These are phyloP conservation scores for Toxicodendron radicans DNA, from an alignment of 345 rosid species.

Conservation along the genomic window DNA sequence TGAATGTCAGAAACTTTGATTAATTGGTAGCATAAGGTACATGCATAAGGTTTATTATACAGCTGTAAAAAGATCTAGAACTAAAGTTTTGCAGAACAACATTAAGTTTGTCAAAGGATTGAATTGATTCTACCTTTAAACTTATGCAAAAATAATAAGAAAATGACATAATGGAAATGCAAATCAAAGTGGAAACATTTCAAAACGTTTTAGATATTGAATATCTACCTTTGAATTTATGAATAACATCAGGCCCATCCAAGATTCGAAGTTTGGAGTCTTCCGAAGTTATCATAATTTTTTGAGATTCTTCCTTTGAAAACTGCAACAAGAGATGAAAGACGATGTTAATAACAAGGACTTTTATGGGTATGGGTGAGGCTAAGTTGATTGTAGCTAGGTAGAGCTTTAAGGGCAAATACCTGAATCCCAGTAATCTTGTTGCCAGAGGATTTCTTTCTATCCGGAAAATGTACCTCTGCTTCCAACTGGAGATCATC, in stretches of 20 bases:
- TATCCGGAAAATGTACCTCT: constrained; percentile 44
- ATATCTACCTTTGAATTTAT: constrained; percentile 65
- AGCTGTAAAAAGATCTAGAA: neutral
- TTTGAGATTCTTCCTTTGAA: constrained; percentile 46
- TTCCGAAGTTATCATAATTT: constrained; percentile 70
- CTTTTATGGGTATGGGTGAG: neutral
- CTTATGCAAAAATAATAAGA: too few species aligned
- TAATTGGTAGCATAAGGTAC: too few species aligned
- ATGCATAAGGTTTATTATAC: neutral
- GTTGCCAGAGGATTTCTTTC: constrained; percentile 47
- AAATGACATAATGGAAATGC: neutral
- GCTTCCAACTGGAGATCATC: constrained; percentile 54
- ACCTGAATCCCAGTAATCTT: constrained; percentile 80
- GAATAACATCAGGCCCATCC: constrained; percentile 53
- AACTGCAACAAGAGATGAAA: constrained; percentile 44
- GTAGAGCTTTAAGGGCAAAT: constrained; percentile 10
- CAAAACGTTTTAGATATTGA: neutral
- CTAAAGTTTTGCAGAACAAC: neutral
- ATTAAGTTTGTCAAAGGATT: neutral
- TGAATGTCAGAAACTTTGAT: neutral
- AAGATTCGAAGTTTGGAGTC: constrained; percentile 70
- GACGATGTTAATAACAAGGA: constrained; percentile 13
- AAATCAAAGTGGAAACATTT: neutral
- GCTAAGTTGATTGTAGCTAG: neutral
- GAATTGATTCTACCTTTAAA: neutral